A percentile compares a stretch with the other conserved stretches of the same genome.
Evolutionary conservation across 2,329 filamentous ascomycete species (phyloP).

Genomic region (Tetracladium maxilliforme): DNA sequence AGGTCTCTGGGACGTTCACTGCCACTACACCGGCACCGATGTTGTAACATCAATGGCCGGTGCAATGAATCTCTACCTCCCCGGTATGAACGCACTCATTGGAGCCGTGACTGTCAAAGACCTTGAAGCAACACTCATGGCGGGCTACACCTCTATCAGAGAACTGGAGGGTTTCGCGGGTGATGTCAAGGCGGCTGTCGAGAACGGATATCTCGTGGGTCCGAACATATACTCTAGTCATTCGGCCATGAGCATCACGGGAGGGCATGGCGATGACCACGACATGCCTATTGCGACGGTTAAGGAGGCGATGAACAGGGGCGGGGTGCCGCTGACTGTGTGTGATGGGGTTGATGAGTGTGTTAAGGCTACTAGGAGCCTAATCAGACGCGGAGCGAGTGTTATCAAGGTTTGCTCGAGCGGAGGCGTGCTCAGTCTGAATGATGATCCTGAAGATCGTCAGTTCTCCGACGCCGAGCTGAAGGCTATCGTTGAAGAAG

Average conservation of each 20-base stretch:
- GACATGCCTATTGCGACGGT: constrained; percentile 18
- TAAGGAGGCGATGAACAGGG: constrained; percentile 14
- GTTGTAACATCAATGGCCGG: too few species aligned
- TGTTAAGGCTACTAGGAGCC: constrained; percentile 22
- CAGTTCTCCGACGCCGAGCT: constrained; percentile 29
- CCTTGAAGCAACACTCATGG: constrained; percentile 23
- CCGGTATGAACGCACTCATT: constrained; percentile 14
- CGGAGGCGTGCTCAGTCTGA: constrained; percentile 25
- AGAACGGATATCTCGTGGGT: constrained; percentile 26
- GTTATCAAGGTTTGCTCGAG: constrained; percentile 30
- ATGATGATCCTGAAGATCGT: constrained; percentile 24
- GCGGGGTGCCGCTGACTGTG: constrained; percentile 15
- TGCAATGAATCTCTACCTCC: constrained; percentile 7
- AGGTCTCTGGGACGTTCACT: constrained; percentile 37
- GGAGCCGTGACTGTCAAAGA: constrained; percentile 25
- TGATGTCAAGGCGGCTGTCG: constrained; percentile 24
- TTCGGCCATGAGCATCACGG: constrained; percentile 27
- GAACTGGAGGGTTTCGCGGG: constrained; percentile 31
- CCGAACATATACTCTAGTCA: constrained; percentile 32
- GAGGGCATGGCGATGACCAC: constrained; percentile 31
- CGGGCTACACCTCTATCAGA: constrained; percentile 33
- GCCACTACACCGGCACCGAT: constrained; percentile 27
- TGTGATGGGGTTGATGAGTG: constrained; percentile 31
- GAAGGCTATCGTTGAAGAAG: constrained; percentile 26
- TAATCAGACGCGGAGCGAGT: constrained; percentile 28